Evolutionary conservation across 176 grass and related monocot species (phyloP).

Genomic region (Phyllostachys edulis): DNA sequence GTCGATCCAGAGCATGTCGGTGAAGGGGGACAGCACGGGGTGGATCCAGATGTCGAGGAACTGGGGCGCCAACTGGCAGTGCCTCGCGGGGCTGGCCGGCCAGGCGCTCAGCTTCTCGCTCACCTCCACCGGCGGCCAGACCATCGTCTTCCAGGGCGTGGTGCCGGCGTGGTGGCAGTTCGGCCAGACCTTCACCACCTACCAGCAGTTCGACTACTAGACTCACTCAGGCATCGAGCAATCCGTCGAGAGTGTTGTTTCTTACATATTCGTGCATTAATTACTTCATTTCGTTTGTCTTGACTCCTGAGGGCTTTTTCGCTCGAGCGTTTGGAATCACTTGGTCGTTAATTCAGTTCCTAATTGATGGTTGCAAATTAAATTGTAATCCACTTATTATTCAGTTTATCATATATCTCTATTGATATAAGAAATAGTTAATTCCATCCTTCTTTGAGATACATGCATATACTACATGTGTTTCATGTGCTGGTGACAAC

Average conservation of each 20-base stretch:
- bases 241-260: no score
- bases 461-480: background rate
- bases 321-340: background rate
- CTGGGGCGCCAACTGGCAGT: constrained; percentile 59
- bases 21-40: constrained; percentile 20
- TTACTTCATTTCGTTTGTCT: background rate
- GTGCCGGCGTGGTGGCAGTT: constrained; percentile 42
- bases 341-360: background rate
- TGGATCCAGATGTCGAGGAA: constrained; percentile 44
- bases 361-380: background rate
- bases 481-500: background rate
- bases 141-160: constrained; percentile 30
- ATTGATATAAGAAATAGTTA: background rate
- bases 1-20: constrained; percentile 24
- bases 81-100: background rate
- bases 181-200: constrained; percentile 46
- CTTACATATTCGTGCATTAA: no score
- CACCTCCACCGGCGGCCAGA: constrained; percentile 38
- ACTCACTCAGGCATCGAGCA: no score
- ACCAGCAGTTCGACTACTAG: constrained; percentile 44
- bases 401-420: background rate
- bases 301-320: no score
- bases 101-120: constrained; percentile 55
- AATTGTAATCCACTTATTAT: background rate
- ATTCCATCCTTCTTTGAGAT: background rate